Base-by-base conservation (phyloP, 306 rosid species). In the Inga leiocalycina region DNA sequence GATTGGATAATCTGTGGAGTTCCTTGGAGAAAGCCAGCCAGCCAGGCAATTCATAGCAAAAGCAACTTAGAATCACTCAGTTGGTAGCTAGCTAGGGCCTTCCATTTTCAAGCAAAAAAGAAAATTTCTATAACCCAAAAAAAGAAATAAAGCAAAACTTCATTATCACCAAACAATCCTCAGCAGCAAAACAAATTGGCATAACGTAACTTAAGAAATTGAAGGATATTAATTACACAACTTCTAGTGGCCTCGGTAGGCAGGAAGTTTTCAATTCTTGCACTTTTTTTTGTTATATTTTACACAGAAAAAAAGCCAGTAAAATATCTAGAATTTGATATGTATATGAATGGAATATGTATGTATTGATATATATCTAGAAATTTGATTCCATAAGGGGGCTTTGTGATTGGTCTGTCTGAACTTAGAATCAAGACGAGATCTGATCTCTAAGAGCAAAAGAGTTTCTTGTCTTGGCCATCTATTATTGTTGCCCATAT, bases 401-500 rank as follows among this genome's bases (percentile, higher is more conserved):
- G 92, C 97, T 81, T 91, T 93, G 68, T 90, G 97, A 87, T 91
- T 93, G 54, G 90, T 88, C 79, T 91, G 92, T 86, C 87, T 93
- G 88, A 93, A 93, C 86, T 86, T 91, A 74, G 93, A 87, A 91
- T 91, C 93, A 75, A 93, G 94, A 48, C 89, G 90, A 83, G 97
- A 93, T 93, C 97, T 91, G 92, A 93, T 91, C 87, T 93, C 96
- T 1, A 93, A 90, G 79, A 93, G 97, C 3, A 90, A 89, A 39
- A 93, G 95, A 30, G 96, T 93, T 79, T 93, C 97, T 69, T 93
- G 97, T 74, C 95, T 88, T 0, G 97, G 97, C 97, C 97, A 93
- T 62, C 97, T 79, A 34, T 89, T 82, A 80, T 72, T 93, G 3
- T 79, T 88, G 57, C 34, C 34, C 34, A 45, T 17, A 41, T 87